A percentile compares a stretch with the other conserved stretches of the same genome.
phyloP scores from a whole-genome alignment of 1,284 basidiomycete genomes.

The Spongiforma sp. region DNA sequence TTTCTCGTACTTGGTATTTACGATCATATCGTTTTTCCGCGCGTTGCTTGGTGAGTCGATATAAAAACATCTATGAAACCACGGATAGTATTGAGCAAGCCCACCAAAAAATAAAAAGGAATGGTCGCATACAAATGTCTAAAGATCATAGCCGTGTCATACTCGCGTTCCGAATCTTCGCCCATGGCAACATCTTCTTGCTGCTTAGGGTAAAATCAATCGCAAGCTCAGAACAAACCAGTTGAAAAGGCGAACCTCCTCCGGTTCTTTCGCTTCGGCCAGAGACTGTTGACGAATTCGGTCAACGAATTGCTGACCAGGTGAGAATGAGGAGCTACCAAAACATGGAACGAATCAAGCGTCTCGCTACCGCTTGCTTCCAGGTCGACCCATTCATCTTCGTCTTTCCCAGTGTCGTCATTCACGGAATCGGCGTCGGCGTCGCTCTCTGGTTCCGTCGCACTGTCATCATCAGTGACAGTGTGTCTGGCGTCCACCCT shows the following conservation, averaged over 20 bases:
- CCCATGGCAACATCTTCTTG: constrained; percentile 62
- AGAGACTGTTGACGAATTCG: constrained; percentile 18
- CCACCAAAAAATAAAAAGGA: not conserved
- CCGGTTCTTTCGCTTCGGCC: constrained; percentile 9
- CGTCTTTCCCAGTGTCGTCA: constrained; percentile 52
- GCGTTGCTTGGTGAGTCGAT: constrained; percentile 84
- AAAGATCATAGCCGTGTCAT: constrained; percentile 80
- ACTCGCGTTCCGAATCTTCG: constrained; percentile 71
- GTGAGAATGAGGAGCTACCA: constrained; percentile 14
- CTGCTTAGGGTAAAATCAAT: constrained; percentile 13
- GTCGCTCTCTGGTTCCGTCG: constrained; percentile 63
- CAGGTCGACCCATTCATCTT: constrained; percentile 37
- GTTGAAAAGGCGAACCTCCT: constrained; percentile 14
- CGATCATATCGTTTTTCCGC: constrained; percentile 58
- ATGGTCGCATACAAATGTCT: constrained; percentile 63
- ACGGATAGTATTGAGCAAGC: not conserved
- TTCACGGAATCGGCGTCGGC: constrained; percentile 74
- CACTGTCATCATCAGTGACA: constrained; percentile 30
- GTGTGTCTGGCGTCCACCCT: constrained; percentile 43
- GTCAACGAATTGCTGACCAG: not conserved
- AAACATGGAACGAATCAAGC: constrained; percentile 31
- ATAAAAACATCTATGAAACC: constrained; percentile 80
- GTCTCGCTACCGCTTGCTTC: constrained; percentile 25
- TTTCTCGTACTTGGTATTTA: constrained; percentile 59
- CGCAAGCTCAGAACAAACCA: constrained; percentile 6